phyloP scores from a whole-genome alignment of 257 asterid genomes.

The Galeopsis tetrahit region DNA sequence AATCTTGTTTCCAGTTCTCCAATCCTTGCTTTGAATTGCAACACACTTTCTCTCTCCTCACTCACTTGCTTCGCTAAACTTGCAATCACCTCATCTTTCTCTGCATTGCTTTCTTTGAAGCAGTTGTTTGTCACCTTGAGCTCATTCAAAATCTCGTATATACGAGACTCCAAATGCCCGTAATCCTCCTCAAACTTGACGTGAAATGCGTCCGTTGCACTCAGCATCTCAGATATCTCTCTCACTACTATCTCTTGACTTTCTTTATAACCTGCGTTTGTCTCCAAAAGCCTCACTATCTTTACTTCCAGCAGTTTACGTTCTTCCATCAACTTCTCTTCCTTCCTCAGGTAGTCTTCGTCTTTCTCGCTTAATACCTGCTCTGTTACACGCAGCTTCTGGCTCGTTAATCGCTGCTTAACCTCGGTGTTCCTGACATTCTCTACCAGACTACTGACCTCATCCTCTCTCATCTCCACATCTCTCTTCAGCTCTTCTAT shows the following conservation, averaged over 20 bases:
- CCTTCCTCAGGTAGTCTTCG: conserved; percentile 58
- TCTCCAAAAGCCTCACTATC: conserved; percentile 44
- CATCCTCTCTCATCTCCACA: conserved; percentile 89
- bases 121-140: conserved; percentile 54
- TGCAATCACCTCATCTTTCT: conserved; percentile 50
- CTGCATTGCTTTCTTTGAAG: conserved; percentile 54
- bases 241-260: conserved; percentile 48
- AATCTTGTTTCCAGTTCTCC: conserved; percentile 44
- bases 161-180: conserved; percentile 87
- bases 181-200: conserved; percentile 91
- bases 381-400: conserved; percentile 86
- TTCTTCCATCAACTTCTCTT: conserved; percentile 66
- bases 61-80: conserved; percentile 49
- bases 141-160: conserved; percentile 69
- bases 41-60: conserved; percentile 41
- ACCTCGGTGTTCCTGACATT: conserved; percentile 77
- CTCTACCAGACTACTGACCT: conserved; percentile 59
- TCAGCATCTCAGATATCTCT: conserved; percentile 53
- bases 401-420: conserved; percentile 78
- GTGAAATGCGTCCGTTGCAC: conserved; percentile 63
- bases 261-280: conserved; percentile 53
- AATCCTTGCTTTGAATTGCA: conserved; percentile 44
- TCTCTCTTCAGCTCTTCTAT: conserved; percentile 77
- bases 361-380: conserved; percentile 76
- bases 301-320: conserved; percentile 56